phyloP scores from a whole-genome alignment of 225 moss, liverwort and hornwort species.

The Asterella californica region DNA sequence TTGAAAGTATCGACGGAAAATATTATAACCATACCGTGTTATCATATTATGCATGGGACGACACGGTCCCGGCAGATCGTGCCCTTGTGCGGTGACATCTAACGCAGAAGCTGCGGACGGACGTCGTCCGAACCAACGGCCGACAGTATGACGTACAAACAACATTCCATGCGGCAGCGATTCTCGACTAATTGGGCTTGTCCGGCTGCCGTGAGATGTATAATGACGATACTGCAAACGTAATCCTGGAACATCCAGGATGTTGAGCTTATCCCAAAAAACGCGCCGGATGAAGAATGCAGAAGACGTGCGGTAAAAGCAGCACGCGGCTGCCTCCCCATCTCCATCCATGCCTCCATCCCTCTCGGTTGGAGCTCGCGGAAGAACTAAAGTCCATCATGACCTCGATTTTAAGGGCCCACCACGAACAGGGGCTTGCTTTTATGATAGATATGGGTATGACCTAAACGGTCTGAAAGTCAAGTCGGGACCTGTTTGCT shows the following conservation, averaged over 20 bases:
- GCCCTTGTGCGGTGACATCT: not conserved
- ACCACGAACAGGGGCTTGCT: not conserved
- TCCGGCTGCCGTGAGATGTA: not conserved
- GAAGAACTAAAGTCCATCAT: not conserved
- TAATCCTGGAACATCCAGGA: not conserved
- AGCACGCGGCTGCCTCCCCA: not conserved
- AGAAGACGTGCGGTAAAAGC: not conserved
- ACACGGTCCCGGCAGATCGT: not conserved
- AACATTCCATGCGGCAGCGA: slow-evolving; percentile 4
- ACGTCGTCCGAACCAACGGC: not conserved
- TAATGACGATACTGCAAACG: not conserved
- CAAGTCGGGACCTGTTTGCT: not conserved
- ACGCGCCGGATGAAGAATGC: not conserved
- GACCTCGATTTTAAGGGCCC: not conserved
- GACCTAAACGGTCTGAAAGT: slow-evolving; percentile 1
- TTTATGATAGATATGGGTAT: not conserved
- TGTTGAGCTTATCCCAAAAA: slow-evolving; percentile 1
- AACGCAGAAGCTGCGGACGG: not conserved
- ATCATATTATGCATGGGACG: too few relatives aligned
- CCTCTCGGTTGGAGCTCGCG: not conserved
- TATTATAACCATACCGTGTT: too few relatives aligned
- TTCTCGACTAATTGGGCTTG: not conserved
- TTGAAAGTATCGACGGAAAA: too few relatives aligned
- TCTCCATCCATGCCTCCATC: too few relatives aligned
- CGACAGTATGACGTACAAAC: not conserved